Conservation (phyloP, 2,329 filamentous ascomycete species). For the Dactylonectria macrodidyma region DNA sequence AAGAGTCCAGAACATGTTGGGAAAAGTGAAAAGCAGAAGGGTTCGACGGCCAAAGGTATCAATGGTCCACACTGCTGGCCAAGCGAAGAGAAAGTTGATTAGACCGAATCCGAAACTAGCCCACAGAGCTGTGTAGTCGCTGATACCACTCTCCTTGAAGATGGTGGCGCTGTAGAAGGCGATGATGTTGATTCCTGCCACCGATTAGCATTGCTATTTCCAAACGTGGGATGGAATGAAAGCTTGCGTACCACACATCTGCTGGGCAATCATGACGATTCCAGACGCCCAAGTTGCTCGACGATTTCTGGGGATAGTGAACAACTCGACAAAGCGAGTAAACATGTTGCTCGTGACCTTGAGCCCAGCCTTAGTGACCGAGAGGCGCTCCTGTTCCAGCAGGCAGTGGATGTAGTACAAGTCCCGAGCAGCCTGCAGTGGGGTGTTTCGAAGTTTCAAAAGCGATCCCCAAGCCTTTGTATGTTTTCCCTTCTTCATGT, state of each 20-base stretch:
- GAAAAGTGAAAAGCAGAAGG: slow-evolving; percentile 74
- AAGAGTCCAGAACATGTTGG: slow-evolving; percentile 73
- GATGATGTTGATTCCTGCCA: slow-evolving; percentile 60
- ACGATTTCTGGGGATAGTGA: slow-evolving; percentile 70
- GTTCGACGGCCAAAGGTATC: slow-evolving; percentile 74
- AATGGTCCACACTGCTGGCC: slow-evolving; percentile 74
- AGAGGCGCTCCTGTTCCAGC: slow-evolving; percentile 50
- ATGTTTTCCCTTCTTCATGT: slow-evolving; percentile 73
- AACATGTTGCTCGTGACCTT: slow-evolving; percentile 60
- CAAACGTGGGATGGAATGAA: not conserved
- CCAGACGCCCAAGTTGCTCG: slow-evolving; percentile 77
- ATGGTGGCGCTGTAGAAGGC: slow-evolving; percentile 65
- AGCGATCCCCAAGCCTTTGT: slow-evolving; percentile 70
- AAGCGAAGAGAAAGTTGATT: slow-evolving; percentile 75
- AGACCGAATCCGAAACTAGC: slow-evolving; percentile 64
- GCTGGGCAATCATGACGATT: slow-evolving; percentile 77
- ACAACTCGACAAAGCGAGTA: slow-evolving; percentile 68
- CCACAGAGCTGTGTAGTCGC: slow-evolving; percentile 55
- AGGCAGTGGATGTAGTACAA: slow-evolving; percentile 71
- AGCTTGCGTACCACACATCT: slow-evolving; percentile 65
- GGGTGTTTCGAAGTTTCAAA: slow-evolving; percentile 68
- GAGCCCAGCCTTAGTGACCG: slow-evolving; percentile 48
- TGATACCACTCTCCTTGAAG: slow-evolving; percentile 60
- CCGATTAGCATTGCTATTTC: not conserved
- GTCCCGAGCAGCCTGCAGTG: slow-evolving; percentile 74